Base-by-base conservation (phyloP, 2,329 filamentous ascomycete genomes). In the Chaetomiaceae sp. region DNA sequence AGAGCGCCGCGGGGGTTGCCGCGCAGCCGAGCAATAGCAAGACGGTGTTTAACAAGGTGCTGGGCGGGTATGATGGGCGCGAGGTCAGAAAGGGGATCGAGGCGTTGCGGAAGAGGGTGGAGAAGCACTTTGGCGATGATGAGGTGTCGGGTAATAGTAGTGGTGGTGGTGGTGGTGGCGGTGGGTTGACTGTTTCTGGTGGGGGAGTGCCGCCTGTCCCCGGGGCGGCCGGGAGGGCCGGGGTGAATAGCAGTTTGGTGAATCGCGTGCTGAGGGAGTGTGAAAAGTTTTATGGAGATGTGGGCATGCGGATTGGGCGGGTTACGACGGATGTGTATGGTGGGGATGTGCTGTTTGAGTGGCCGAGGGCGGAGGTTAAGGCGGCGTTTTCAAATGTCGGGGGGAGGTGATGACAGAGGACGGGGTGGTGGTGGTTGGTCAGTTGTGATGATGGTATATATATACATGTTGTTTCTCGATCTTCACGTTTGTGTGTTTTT, bases 111-210 rank as follows among this genome's bases (percentile, higher is more conserved):
- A 96, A 95, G 74, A 82, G 92, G 45, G 89, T 97, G 1, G 92
- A 97, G 72, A 99, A 97, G 74, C 92, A 97, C 70, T 97, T 97
- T 75, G 90, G 90, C 38, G 90, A 95, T 61, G 87, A 85, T 5
- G 90, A 95, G 61, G n/a, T n/a, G n/a, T n/a, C n/a, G n/a, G n/a
- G n/a, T n/a, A n/a, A n/a, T n/a, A n/a, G n/a, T n/a, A 87, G 91
- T 16, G 20, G 18, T 18, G 58, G 82, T 84, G 51, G 80, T 74
- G 20, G 37, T 36, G 40, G 29, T 21, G 47, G 21, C 1, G 30
- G 29, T 3, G 47, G 37, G 37, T 27, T 23, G 20, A n/a, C 33
- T 20, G 27, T 43, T 4, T 13, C 44, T 21, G 36, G 36, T n/a
- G 42, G 34, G 16, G 34, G 48, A 30, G 23, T n/a, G 25, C 30